Evolutionary conservation across 805 yeast genomes (phyloP), one percentile per base, ranked within the genome.

Genomic region (Yamadazyma nakazawae): DNA sequence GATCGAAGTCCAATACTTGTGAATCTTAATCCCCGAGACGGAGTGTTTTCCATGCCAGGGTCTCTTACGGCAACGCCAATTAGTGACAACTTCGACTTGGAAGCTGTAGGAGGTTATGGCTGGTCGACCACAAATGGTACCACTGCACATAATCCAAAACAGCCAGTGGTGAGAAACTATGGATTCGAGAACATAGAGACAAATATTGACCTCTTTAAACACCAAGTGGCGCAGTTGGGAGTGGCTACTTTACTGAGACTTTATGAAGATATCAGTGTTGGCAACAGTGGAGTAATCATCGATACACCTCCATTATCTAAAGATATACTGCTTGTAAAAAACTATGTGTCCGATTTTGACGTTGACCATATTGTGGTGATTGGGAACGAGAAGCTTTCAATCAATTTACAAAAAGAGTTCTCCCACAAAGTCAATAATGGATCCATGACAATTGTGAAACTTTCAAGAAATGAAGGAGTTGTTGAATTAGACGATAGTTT

Each of bases 1-100:
- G 84, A 81, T 48, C 55, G 78, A 43, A 57, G 63, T 26, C 97
- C 97, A 1, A 57, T 90, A 47, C 68, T 84, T 32, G 88, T 92
- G 13, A 91, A 90, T 57, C 63, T 91, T 46, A 87, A 91, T 59
- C 96, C 98, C 2, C 61, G 78, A 26, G 75, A 70, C 49, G 88
- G 90, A 3, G 83, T 82, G 1, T 82, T 83, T 54, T 68, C 87
- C 0, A 72, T 86, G 9, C 97, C 97, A 0, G 97, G 99, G 0
- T 79, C 89, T 3, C 51, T 94, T 5, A 75, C 90, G 0, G 96
- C 96, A 0, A 84, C 95, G 0, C 87, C 96, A 0, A 75, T 91
- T 12, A 82, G 90, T 37, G 96, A 88, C 58, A 68, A 82, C 34
- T 70, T 91, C 31, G 96, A 94, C 57, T 79, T 87, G 16, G 92